Percentiles rank a stretch among this genome's conserved stretches.
phyloP scores from a whole-genome alignment of 352 stramenopile species.

The Nothophytophthora sp. region DNA sequence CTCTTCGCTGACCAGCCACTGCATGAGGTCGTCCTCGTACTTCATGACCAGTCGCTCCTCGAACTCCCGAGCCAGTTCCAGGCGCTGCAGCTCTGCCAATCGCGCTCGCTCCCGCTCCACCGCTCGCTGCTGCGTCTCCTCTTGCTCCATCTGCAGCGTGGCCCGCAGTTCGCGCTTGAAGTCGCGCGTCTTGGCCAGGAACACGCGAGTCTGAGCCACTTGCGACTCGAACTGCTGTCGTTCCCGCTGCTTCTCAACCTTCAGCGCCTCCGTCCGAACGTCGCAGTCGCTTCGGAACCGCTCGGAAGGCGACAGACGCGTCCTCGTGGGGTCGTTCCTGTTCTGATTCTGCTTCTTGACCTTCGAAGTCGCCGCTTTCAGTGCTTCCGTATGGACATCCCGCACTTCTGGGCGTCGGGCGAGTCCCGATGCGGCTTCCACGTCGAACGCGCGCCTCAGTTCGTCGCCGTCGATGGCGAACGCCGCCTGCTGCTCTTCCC shows the following conservation, averaged over 20 bases:
- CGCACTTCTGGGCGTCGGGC: slow-evolving; percentile 42
- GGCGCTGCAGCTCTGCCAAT: slow-evolving; percentile 29
- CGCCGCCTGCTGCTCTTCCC: slow-evolving; percentile 44
- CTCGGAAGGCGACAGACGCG: slow-evolving; percentile 26
- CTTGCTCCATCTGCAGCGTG: slow-evolving; percentile 59
- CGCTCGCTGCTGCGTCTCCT: slow-evolving; percentile 56
- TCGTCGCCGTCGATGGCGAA: slow-evolving; percentile 56
- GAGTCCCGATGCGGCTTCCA: slow-evolving; percentile 36
- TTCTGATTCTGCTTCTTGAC: slow-evolving; percentile 15
- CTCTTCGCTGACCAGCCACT: slow-evolving; percentile 55
- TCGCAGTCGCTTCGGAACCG: slow-evolving; percentile 36
- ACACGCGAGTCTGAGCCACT: slow-evolving; percentile 9
- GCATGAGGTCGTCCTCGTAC: slow-evolving; percentile 72
- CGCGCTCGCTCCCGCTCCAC: slow-evolving; percentile 49
- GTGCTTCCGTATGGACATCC: slow-evolving; percentile 30
- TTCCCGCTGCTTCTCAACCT: slow-evolving; percentile 2
- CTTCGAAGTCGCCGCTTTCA: slow-evolving; percentile 12
- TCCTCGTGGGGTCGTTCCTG: neutral
- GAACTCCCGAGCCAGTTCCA: slow-evolving; percentile 47
- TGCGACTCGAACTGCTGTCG: slow-evolving; percentile 17
- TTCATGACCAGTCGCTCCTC: slow-evolving; percentile 62
- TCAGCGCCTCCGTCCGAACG: slow-evolving; percentile 6
- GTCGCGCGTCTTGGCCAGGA: slow-evolving; percentile 39
- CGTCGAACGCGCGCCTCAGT: slow-evolving; percentile 52
- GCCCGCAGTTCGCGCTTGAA: slow-evolving; percentile 66